Conservation (phyloP, 2,329 filamentous ascomycete species). For the Trichoderma semiorbis region DNA sequence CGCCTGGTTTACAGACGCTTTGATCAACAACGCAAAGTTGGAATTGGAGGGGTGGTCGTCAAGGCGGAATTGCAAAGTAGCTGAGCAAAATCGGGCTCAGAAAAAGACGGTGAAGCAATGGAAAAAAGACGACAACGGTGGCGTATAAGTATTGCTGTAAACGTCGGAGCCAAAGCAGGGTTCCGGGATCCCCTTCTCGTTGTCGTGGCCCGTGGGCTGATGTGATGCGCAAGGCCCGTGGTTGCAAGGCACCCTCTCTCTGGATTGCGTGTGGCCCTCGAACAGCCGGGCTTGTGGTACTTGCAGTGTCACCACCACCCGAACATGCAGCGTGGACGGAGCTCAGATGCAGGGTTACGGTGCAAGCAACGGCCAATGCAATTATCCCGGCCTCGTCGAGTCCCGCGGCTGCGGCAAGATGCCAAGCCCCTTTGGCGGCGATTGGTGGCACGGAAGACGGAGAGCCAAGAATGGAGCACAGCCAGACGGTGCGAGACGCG, state of each 20-base stretch:
- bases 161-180: not conserved
- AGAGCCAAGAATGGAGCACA: not conserved
- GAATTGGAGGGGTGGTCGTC: not conserved
- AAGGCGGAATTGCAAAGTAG: not conserved
- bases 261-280: not conserved
- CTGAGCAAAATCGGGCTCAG: not conserved
- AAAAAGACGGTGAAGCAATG: not conserved
- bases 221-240: constrained; percentile 8
- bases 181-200: not conserved
- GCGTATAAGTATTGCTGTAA: not conserved
- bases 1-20: not conserved
- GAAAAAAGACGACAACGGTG: not conserved
- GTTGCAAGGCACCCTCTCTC: not conserved
- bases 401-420: constrained; percentile 11
- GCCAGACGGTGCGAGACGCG: not conserved
- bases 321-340: not conserved
- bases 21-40: not conserved
- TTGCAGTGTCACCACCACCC: not conserved
- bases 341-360: not conserved
- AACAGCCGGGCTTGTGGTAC: not conserved
- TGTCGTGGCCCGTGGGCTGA: constrained; percentile 2
- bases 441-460: constrained; percentile 7
- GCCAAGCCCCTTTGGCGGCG: constrained; percentile 7
- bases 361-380: not conserved
- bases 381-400: not conserved